Percentiles rank a stretch among this genome's conserved stretches.
Evolutionary conservation across 331 rosid species (phyloP).

Genomic region (Rhamnella rubrinervis): DNA sequence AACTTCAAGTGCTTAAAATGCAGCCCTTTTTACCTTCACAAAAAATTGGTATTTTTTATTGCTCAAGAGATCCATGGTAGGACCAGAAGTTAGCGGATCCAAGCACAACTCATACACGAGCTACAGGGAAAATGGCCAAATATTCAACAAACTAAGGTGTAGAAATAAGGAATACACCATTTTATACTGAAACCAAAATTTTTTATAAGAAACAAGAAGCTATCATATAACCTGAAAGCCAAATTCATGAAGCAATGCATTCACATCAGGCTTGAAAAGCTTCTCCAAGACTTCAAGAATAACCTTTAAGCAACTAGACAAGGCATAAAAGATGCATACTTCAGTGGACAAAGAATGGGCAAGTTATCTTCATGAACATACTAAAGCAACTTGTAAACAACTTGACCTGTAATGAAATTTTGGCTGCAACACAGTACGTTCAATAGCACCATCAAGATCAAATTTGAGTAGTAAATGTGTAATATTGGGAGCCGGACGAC

Average conservation of each 20-base stretch:
- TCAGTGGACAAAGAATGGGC: slow-evolving; percentile 19
- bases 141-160: neutral
- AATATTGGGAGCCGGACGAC: slow-evolving; percentile 91
- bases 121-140: slow-evolving; percentile 48
- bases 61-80: slow-evolving; percentile 83
- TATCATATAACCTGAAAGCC: slow-evolving; percentile 79
- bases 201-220: slow-evolving; percentile 18
- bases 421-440: slow-evolving; percentile 79
- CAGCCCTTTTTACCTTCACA: slow-evolving; percentile 55
- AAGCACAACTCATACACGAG: slow-evolving; percentile 79
- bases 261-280: slow-evolving; percentile 77
- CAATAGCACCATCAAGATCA: slow-evolving; percentile 79
- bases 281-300: slow-evolving; percentile 87
- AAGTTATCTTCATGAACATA: neutral
- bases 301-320: slow-evolving; percentile 91
- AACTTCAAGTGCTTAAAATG: slow-evolving; percentile 17
- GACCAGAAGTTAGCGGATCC: slow-evolving; percentile 76
- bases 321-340: slow-evolving; percentile 20
- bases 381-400: slow-evolving; percentile 16
- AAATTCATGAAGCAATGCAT: slow-evolving; percentile 84
- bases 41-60: slow-evolving; percentile 78
- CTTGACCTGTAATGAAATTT: slow-evolving; percentile 90
- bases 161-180: slow-evolving; percentile 5
- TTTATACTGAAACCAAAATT: neutral
- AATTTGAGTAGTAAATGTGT: slow-evolving; percentile 83